These are phyloP conservation scores for Coelastrella sp. DNA, from an alignment of 139 green algal species.

Conservation along the genomic window DNA sequence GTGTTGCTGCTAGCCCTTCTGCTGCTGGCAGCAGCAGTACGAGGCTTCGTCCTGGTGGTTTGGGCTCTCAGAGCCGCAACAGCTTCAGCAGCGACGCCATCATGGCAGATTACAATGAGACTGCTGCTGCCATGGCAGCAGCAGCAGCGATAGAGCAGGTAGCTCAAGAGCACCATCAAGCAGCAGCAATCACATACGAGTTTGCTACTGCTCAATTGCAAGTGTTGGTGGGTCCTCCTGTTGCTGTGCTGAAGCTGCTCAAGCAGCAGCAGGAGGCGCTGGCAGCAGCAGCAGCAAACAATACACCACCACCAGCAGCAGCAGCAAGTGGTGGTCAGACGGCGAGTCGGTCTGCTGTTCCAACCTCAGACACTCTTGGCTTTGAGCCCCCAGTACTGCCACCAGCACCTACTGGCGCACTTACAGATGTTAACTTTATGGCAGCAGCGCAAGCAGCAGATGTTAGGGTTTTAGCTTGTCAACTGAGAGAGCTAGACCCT, in stretches of 20 bases:
- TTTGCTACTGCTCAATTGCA: constrained; percentile 26
- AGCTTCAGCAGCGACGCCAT: background rate
- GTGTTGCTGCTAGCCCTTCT: no score
- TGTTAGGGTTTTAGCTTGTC: constrained; percentile 18
- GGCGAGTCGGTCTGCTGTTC: constrained; percentile 10
- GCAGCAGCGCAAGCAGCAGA: constrained; percentile 15
- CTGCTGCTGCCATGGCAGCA: constrained; percentile 18
- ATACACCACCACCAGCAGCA: background rate
- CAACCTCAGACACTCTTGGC: background rate
- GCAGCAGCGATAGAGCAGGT: constrained; percentile 35
- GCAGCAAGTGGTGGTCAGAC: background rate
- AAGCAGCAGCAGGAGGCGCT: constrained; percentile 39
- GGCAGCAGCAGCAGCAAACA: constrained; percentile 20
- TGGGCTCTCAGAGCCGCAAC: background rate
- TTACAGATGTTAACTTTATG: constrained; percentile 1
- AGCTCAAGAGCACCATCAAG: constrained; percentile 1
- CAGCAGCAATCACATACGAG: constrained; percentile 44
- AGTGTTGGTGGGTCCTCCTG: constrained; percentile 27
- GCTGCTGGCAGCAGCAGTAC: background rate
- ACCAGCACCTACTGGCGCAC: background rate
- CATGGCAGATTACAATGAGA: background rate
- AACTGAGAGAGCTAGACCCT: constrained; percentile 27
- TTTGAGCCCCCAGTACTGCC: constrained; percentile 6
- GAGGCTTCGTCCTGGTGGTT: background rate
- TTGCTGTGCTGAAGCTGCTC: constrained; percentile 7